A percentile compares a stretch with the other conserved stretches of the same genome.
Evolutionary conservation across 768 basidiomycete genomes (phyloP).

Genomic region (Lentinula raphanica): DNA sequence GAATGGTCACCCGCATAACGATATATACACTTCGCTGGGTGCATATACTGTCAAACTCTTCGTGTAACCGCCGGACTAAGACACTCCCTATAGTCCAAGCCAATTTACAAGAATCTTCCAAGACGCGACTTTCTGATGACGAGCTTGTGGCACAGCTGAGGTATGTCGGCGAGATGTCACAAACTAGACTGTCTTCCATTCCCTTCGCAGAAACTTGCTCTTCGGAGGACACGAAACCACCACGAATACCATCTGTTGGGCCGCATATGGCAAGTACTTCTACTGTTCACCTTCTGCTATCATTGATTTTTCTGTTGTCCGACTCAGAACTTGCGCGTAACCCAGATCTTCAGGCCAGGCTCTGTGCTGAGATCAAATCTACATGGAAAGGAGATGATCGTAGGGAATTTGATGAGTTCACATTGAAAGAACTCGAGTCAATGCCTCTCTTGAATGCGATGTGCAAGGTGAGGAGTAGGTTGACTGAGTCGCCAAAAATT

Average conservation of each 20-base stretch:
- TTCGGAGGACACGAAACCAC: neutral
- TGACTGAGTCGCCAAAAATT: no score
- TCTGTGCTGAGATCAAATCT: neutral
- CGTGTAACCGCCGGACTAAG: neutral
- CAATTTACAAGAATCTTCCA: constrained; percentile 11
- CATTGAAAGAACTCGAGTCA: constrained; percentile 38
- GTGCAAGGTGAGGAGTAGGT: constrained; percentile 29
- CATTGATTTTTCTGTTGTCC: neutral
- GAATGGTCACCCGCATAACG: constrained; percentile 11
- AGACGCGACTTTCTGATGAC: constrained; percentile 14
- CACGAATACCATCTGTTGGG: neutral
- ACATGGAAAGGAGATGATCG: neutral
- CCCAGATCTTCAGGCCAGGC: neutral
- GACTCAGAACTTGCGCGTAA: neutral
- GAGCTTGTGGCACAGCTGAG: constrained; percentile 24
- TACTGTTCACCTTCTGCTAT: neutral
- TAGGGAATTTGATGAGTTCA: constrained; percentile 28
- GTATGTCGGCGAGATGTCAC: constrained; percentile 1
- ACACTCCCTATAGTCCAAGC: constrained; percentile 9
- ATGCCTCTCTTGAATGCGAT: constrained; percentile 47
- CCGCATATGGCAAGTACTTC: neutral
- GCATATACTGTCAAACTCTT: neutral
- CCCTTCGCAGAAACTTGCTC: neutral
- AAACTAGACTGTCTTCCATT: no score
- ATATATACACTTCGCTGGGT: constrained; percentile 33